Evolutionary conservation across 2,329 filamentous ascomycete species (phyloP).

Genomic region (Stemphylium lycopersici): DNA sequence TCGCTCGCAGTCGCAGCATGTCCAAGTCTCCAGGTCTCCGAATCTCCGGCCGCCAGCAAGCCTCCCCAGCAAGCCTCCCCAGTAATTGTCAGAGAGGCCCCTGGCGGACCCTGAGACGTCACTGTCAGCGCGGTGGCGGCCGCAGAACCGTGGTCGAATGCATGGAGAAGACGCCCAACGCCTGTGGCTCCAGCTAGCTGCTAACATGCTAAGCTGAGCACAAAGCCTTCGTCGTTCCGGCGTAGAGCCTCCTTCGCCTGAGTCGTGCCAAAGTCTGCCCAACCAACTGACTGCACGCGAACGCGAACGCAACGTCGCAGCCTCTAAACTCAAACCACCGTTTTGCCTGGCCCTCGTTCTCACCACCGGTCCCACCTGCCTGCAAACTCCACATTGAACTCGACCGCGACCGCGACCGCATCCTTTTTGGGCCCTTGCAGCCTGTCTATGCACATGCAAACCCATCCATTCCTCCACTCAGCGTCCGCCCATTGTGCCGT

Average conservation of each 20-base stretch:
- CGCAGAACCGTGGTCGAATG: constrained; percentile 16
- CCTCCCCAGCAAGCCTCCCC: neutral
- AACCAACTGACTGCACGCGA: constrained; percentile 8
- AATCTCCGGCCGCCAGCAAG: neutral
- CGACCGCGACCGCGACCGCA: too few species aligned
- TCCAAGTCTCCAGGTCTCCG: too few species aligned
- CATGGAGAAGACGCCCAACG: constrained; percentile 8
- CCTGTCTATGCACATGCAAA: constrained; percentile 28
- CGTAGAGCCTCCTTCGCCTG: constrained; percentile 11
- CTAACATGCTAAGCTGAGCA: neutral
- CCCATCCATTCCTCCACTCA: constrained; percentile 25
- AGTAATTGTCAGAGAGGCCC: neutral
- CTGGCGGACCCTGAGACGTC: constrained; percentile 20
- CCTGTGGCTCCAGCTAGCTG: constrained; percentile 13
- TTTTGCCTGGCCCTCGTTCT: neutral
- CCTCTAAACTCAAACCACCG: constrained; percentile 5
- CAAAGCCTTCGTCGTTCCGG: constrained; percentile 19
- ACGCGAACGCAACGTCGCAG: neutral
- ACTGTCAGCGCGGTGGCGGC: constrained; percentile 8
- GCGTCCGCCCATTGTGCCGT: constrained; percentile 21
- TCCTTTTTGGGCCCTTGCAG: constrained; percentile 13
- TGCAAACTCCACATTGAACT: constrained; percentile 10
- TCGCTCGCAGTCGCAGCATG: too few species aligned
- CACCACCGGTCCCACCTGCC: constrained; percentile 2
- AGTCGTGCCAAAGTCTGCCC: constrained; percentile 14